These are phyloP conservation scores for Cyclotella baltica DNA, from an alignment of 108 stramenopile species.

Conservation along the genomic window DNA sequence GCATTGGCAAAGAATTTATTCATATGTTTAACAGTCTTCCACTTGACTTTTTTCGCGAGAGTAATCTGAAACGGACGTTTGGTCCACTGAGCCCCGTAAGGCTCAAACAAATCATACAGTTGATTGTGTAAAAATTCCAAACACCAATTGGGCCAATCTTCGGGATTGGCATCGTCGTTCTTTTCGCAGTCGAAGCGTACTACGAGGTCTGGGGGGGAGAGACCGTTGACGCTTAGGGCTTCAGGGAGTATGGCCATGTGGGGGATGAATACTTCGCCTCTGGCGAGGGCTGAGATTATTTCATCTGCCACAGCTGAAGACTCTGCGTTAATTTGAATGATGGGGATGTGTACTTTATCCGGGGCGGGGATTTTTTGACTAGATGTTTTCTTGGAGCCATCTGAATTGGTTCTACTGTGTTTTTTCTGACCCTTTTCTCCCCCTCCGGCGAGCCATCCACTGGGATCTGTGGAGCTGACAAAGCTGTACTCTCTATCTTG, in stretches of 20 bases:
- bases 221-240: slow-evolving; percentile 78
- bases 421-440: slow-evolving; percentile 70
- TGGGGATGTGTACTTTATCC: slow-evolving; percentile 88
- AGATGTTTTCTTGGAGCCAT: background rate
- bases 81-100: slow-evolving; percentile 76
- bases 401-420: slow-evolving; percentile 23
- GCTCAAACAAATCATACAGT: slow-evolving; percentile 82
- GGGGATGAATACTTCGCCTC: slow-evolving; percentile 91
- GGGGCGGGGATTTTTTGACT: slow-evolving; percentile 77
- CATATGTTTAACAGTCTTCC: slow-evolving; percentile 94
- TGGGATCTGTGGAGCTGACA: slow-evolving; percentile 80
- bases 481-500: slow-evolving; percentile 93
- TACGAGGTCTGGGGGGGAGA: slow-evolving; percentile 80
- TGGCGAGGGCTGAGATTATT: slow-evolving; percentile 77
- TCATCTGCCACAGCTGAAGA: slow-evolving; percentile 62
- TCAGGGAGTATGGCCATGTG: slow-evolving; percentile 86
- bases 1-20: slow-evolving; percentile 90
- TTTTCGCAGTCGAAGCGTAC: slow-evolving; percentile 88
- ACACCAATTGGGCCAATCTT: slow-evolving; percentile 93
- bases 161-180: slow-evolving; percentile 86
- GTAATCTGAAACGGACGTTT: slow-evolving; percentile 88
- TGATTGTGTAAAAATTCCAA: slow-evolving; percentile 93
- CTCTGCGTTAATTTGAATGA: slow-evolving; percentile 83
- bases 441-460: slow-evolving; percentile 89
- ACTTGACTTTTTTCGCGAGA: slow-evolving; percentile 81